phyloP scores from a whole-genome alignment of 495 filamentous ascomycete species.

The Xylaria acuta region DNA sequence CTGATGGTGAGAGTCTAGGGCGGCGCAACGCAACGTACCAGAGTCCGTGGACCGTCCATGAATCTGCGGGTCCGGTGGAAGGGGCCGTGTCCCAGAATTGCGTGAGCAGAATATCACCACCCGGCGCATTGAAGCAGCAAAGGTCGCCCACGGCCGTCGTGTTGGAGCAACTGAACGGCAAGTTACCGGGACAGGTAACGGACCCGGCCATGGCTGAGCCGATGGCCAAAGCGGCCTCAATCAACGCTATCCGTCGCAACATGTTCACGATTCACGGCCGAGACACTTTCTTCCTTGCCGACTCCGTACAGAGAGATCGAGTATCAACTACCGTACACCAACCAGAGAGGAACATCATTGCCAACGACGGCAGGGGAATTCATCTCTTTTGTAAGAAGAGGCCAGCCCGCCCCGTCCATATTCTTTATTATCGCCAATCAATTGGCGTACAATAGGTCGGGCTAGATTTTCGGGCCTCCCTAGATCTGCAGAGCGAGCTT shows the following conservation, averaged over 20 bases:
- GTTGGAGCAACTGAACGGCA: conserved; percentile 49
- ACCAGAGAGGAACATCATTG: background rate
- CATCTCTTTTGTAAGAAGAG: conserved; percentile 8
- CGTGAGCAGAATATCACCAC: conserved; percentile 75
- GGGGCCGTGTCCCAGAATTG: conserved; percentile 86
- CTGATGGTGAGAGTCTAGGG: background rate
- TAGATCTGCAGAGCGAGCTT: conserved; percentile 12
- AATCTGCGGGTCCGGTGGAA: conserved; percentile 70
- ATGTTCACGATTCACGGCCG: background rate
- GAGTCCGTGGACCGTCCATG: conserved; percentile 85
- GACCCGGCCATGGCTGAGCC: conserved; percentile 27
- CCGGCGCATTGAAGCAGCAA: conserved; percentile 82
- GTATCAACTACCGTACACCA: background rate
- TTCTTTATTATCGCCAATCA: conserved; percentile 11
- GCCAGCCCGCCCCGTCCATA: background rate
- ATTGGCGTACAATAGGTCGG: conserved; percentile 14
- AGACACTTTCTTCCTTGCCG: background rate
- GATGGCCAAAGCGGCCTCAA: background rate
- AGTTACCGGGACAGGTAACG: conserved; percentile 34
- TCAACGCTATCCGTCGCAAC: background rate
- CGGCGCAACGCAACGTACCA: conserved; percentile 47
- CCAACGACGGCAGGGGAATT: background rate
- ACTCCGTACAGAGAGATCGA: background rate
- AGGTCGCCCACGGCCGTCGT: conserved; percentile 50
- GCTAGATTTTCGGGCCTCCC: conserved; percentile 7